Base-by-base conservation (phyloP, 768 basidiomycete genomes). In the Hemileccinum impolitum region DNA sequence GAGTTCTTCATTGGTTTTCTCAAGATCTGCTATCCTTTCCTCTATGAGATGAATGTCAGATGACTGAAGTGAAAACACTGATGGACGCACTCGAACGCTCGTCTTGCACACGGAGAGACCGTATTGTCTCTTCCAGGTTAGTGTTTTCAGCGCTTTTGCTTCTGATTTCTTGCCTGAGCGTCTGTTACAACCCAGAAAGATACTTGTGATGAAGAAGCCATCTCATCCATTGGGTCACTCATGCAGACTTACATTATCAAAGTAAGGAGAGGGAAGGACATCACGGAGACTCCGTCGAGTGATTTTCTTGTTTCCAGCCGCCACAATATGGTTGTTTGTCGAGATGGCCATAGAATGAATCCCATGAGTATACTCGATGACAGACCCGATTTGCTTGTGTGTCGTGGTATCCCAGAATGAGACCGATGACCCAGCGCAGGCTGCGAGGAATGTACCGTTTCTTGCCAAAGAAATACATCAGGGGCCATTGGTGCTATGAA, bases 331-430 rank as follows among this genome's bases (percentile, higher is more conserved):
- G 11, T 51, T 38, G 35, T 56, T 47, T 19, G 8, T 18, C 4
- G 53, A 54, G 21, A 52, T 39, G 2, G 50, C 25, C 10, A 52
- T 52, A 4, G 8, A 39, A 11, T 6, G 8, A 17, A 52, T 3
- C 0, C 1, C 0, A 11, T 5, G 8, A 2, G 28, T 13, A 18
- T 51, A 39, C 19, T 34, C 25, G 11, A 54, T 30, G 25, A 19
- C 6, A 11, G 50, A n/a, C 25, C 50, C 53, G 1, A 52, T 44
- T 30, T 28, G 28, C 25, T 38, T 25, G 34, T 17, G 39, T 3
- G 52, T 45, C 3, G 21, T 19, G 2, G 23, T 42, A 14, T 54
- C 50, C 52, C 49, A 47, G 25, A 54, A 45, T 1, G 52, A 43
- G 31, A 54, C 43, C 1, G 44, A 51, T 5, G 36, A 30, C 1